Conservation (phyloP, 805 yeast species). For the Myxozyma kluyveri region DNA sequence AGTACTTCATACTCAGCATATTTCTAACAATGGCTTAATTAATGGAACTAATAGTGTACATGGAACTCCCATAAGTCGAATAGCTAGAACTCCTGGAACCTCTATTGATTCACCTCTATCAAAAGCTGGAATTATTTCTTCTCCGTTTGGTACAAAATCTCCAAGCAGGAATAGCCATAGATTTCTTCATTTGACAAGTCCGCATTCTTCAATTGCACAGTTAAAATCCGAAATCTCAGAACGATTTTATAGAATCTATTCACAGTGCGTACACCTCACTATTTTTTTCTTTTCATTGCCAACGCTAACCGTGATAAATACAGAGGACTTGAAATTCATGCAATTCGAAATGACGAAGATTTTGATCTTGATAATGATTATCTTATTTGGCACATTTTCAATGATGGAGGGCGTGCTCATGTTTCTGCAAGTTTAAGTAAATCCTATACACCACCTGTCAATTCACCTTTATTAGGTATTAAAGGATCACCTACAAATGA, state of each 20-base stretch:
- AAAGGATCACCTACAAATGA: neutral
- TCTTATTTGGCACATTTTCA: conserved; percentile 13
- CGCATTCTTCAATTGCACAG: neutral
- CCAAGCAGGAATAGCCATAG: neutral
- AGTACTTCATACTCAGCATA: too few relatives aligned
- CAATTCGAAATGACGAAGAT: conserved; percentile 16
- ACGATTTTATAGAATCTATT: conserved; percentile 3
- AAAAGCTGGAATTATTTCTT: too few relatives aligned
- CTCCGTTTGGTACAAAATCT: too few relatives aligned
- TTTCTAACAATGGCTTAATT: too few relatives aligned
- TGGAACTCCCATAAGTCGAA: too few relatives aligned
- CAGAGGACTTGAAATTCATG: neutral
- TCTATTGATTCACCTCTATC: too few relatives aligned
- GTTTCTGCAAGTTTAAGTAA: neutral
- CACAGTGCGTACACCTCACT: neutral
- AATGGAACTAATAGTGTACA: too few relatives aligned
- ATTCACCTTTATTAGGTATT: neutral
- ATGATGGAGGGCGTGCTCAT: conserved; percentile 9
- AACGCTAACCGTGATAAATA: neutral
- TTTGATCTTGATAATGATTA: conserved; percentile 28
- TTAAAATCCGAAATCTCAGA: conserved; percentile 1
- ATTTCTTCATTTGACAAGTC: conserved; percentile 4
- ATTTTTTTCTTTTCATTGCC: neutral
- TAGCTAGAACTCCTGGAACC: too few relatives aligned
- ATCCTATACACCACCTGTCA: neutral